Conservation (phyloP, 257 asterid genomes). For the Forsythia viridissima region DNA sequence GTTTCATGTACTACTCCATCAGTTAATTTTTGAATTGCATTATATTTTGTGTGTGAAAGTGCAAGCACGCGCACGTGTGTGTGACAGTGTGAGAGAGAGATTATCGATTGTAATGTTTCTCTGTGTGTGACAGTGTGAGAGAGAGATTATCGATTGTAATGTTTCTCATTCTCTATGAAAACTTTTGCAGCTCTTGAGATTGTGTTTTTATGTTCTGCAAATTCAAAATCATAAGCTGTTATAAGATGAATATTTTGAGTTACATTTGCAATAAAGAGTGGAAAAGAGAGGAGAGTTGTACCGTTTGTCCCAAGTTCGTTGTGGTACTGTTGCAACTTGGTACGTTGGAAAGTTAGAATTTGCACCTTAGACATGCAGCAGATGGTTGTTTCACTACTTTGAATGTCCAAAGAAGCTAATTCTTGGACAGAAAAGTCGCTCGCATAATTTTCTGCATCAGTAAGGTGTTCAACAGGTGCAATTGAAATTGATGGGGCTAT, state of each 20-base stretch:
- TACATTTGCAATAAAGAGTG: not conserved
- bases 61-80: too few species aligned
- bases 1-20: too few species aligned
- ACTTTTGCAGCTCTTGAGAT: too few species aligned
- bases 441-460: conserved; percentile 24
- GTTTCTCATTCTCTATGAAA: too few species aligned
- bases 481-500: conserved; percentile 53
- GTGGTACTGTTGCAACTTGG: conserved; percentile 28
- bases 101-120: too few species aligned
- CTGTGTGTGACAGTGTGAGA: too few species aligned
- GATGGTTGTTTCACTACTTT: conserved; percentile 18
- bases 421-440: conserved; percentile 33
- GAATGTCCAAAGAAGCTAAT: conserved; percentile 27
- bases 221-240: not conserved
- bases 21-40: too few species aligned
- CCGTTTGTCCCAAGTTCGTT: conserved; percentile 37
- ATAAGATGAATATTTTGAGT: not conserved
- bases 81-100: too few species aligned
- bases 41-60: too few species aligned
- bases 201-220: too few species aligned
- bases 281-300: conserved; percentile 18
- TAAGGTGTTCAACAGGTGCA: conserved; percentile 46
- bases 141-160: too few species aligned
- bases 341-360: conserved; percentile 21
- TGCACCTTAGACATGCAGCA: conserved; percentile 34